Evolutionary conservation across 768 basidiomycete genomes (phyloP).

Genomic region (Hysterangium stoloniferum): DNA sequence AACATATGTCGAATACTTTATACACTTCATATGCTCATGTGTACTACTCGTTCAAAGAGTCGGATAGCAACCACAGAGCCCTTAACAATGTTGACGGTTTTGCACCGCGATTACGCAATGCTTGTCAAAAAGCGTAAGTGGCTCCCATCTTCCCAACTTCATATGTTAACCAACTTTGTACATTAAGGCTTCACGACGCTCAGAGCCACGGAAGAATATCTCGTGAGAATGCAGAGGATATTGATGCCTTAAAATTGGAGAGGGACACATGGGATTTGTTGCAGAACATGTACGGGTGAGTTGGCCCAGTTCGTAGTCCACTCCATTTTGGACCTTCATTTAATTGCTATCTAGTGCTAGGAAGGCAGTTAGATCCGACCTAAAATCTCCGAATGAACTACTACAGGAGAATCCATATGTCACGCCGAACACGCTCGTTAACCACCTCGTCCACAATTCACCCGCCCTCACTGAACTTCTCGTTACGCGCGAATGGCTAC

Average conservation of each 20-base stretch:
- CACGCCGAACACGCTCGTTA: constrained; percentile 66
- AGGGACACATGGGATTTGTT: constrained; percentile 77
- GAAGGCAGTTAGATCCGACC: constrained; percentile 46
- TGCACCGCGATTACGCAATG: constrained; percentile 50
- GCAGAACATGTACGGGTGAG: constrained; percentile 55
- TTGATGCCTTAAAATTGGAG: constrained; percentile 62
- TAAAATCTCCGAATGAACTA: constrained; percentile 45
- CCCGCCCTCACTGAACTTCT: constrained; percentile 67
- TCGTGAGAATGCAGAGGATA: constrained; percentile 31
- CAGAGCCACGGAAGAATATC: neutral
- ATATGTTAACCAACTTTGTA: neutral
- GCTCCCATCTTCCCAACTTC: constrained; percentile 23
- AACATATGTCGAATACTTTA: constrained; percentile 43
- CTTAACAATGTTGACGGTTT: constrained; percentile 63
- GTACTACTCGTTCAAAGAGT: constrained; percentile 45
- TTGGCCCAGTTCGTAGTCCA: constrained; percentile 44
- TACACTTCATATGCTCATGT: constrained; percentile 66
- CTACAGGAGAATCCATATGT: constrained; percentile 74
- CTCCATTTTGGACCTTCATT: neutral
- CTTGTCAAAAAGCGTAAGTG: constrained; percentile 53
- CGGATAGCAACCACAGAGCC: constrained; percentile 45
- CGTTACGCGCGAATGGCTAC: constrained; percentile 83
- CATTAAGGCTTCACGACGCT: constrained; percentile 2
- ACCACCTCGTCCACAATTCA: constrained; percentile 61
- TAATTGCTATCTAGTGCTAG: constrained; percentile 41